Percentiles rank a stretch among this genome's conserved stretches.
These are phyloP conservation scores for Phialemoniopsis sp. DNA, from an alignment of 2,329 filamentous ascomycete genomes.

Conservation along the genomic window DNA sequence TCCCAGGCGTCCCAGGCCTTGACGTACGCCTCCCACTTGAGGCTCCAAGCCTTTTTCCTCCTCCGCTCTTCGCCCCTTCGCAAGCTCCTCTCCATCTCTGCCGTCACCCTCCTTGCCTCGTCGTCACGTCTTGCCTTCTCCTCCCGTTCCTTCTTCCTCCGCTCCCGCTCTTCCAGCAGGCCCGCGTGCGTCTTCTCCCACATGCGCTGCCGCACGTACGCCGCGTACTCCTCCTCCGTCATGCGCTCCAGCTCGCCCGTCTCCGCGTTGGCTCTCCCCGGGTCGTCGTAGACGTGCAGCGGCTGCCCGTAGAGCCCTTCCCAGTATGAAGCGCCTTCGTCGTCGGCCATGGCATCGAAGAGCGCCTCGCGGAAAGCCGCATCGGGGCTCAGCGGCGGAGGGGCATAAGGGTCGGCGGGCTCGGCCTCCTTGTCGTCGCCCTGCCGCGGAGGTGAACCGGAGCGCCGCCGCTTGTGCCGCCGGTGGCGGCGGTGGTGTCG, in stretches of 20 bases:
- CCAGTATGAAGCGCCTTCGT: conserved; percentile 95
- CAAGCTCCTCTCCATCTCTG: conserved; percentile 64
- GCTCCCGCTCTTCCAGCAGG: conserved; percentile 69
- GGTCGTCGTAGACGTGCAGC: conserved; percentile 69
- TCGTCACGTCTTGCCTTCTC: conserved; percentile 37
- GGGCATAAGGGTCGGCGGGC: conserved; percentile 35
- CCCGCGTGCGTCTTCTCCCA: conserved; percentile 93
- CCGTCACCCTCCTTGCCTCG: conserved; percentile 8
- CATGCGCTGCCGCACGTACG: conserved; percentile 83
- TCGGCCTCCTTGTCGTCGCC: neutral
- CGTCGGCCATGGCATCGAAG: conserved; percentile 94
- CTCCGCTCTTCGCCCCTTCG: conserved; percentile 61
- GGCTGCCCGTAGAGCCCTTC: conserved; percentile 95
- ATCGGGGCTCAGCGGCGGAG: conserved; percentile 57
- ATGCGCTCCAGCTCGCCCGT: conserved; percentile 70
- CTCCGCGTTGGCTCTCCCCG: conserved; percentile 33
- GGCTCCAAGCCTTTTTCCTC: conserved; percentile 47
- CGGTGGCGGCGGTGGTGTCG: conserved; percentile 6
- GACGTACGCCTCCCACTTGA: conserved; percentile 62
- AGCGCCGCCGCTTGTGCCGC: conserved; percentile 28
- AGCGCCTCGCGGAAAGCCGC: conserved; percentile 87
- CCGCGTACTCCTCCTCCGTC: conserved; percentile 88
- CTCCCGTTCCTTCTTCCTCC: conserved; percentile 46
- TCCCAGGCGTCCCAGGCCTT: conserved; percentile 58
- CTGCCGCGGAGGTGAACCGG: conserved; percentile 32